Evolutionary conservation across 441 rosid species (phyloP).

Genomic region (Monsonia emarginata): DNA sequence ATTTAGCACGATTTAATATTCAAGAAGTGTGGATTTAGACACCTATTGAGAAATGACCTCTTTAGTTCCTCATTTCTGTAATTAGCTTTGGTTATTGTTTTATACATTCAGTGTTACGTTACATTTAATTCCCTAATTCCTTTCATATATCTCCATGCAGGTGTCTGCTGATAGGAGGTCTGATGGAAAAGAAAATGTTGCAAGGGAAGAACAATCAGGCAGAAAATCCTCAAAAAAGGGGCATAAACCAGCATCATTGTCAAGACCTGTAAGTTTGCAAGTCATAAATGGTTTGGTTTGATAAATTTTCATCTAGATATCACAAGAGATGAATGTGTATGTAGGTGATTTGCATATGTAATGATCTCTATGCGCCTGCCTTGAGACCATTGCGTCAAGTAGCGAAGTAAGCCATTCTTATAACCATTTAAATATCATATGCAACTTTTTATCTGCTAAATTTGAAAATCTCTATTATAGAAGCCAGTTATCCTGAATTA

Average conservation of each 20-base stretch:
- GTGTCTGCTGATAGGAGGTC: constrained; percentile 62
- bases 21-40: not conserved
- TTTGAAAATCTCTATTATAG: not conserved
- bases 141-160: constrained; percentile 29
- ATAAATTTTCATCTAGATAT: constrained; percentile 3
- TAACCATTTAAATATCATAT: constrained; percentile 2
- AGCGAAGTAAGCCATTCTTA: constrained; percentile 64
- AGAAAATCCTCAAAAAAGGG: constrained; percentile 51
- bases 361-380: constrained; percentile 88
- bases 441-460: not conserved
- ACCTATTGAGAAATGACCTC: not conserved
- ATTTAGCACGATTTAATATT: not conserved
- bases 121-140: constrained; percentile 3
- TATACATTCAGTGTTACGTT: not conserved
- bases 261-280: constrained; percentile 65
- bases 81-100: constrained; percentile 3
- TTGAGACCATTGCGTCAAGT: constrained; percentile 87
- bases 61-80: not conserved
- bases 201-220: constrained; percentile 37
- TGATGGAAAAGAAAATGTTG: constrained; percentile 50
- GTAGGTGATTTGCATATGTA: constrained; percentile 89
- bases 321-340: constrained; percentile 15
- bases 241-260: constrained; percentile 45
- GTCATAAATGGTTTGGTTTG: constrained; percentile 14
- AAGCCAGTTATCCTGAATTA: not conserved